Evolutionary conservation across 176 grass and related monocot genomes (phyloP).

Genomic region (Rhynchospora tenuis): DNA sequence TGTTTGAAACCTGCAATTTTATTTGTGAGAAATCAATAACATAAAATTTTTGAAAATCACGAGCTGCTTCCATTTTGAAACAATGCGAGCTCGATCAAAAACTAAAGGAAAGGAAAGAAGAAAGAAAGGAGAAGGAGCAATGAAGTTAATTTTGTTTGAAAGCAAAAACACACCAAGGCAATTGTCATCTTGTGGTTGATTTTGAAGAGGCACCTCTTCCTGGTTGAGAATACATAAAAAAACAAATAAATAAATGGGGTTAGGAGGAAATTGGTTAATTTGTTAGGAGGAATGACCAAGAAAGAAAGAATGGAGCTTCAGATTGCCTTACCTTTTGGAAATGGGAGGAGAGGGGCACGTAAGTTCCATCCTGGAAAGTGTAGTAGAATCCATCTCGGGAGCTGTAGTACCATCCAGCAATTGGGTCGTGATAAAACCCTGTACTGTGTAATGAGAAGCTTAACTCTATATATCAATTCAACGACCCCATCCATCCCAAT

Average conservation of each 20-base stretch:
- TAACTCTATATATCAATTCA: no score
- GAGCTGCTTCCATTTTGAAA: no score
- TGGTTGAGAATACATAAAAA: constrained; percentile 7
- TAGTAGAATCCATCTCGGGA: constrained; percentile 66
- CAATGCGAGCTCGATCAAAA: no score
- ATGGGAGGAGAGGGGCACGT: constrained; percentile 29
- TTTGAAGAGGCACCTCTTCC: constrained; percentile 24
- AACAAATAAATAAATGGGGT: no score
- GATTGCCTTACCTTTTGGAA: constrained; percentile 18
- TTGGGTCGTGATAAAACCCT: constrained; percentile 82
- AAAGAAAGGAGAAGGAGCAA: constrained; percentile 21
- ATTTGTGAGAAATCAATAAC: no score
- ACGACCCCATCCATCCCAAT: no score
- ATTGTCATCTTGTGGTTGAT: constrained; percentile 28
- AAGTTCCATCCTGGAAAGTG: constrained; percentile 55
- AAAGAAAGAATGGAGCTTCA: background rate
- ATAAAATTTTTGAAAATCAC: no score
- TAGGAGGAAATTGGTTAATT: no score
- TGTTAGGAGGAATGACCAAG: background rate
- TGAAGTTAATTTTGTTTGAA: background rate
- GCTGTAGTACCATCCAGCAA: constrained; percentile 79
- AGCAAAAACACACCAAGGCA: background rate
- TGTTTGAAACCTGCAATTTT: constrained; percentile 25
- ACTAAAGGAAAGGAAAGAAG: no score
- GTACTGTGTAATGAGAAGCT: constrained; percentile 32